Evolutionary conservation across 768 basidiomycete genomes (phyloP), one percentile per base, ranked within the genome.

Genomic region (Leccinum broughii): DNA sequence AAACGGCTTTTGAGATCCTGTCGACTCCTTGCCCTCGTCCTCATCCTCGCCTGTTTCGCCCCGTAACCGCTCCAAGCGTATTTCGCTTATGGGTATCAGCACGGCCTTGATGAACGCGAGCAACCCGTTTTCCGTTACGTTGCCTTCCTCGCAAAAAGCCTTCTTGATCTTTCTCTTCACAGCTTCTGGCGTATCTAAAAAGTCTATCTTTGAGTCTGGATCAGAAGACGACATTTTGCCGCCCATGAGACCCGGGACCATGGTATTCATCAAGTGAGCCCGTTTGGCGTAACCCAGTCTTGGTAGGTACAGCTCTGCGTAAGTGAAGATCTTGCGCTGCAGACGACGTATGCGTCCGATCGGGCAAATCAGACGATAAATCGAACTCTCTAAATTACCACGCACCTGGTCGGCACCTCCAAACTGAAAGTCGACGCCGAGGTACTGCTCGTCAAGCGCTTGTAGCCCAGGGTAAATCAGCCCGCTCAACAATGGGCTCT

Each of bases 181-280:
- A 46, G 80, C 83, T 30, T 92, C 90, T 0, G 96, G 87, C 4
- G 86, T 72, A 75, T 98, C 97, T 62, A 99, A 86, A 76, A 98
- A 93, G 78, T 99, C 97, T 72, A 98, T 96, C 76, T 99, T 99
- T 63, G 92, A 95, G 73, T 97, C 93, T 32, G 94, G 94, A 67
- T 98, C 96, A 1, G 96, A 98, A 1, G 95, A 89, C 15, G 95
- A 97, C 97, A 99, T 98, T 72, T 99, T 99, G 17, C 93, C 92
- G 34, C 95, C 95, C 48, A 88, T 87, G 35, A 97, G 82, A 49
- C 95, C 95, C 32, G 95, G 95, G 0, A 98, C 93, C 95, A 98
- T 98, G 35, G 85, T 80, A 76, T 98, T 99, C 97, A 99, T 99
- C 50, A 99, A 81, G 73, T 99, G 97, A 0, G 95, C 92, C 35